phyloP scores from a whole-genome alignment of 805 yeast species.

The Kodamaea restingae region DNA sequence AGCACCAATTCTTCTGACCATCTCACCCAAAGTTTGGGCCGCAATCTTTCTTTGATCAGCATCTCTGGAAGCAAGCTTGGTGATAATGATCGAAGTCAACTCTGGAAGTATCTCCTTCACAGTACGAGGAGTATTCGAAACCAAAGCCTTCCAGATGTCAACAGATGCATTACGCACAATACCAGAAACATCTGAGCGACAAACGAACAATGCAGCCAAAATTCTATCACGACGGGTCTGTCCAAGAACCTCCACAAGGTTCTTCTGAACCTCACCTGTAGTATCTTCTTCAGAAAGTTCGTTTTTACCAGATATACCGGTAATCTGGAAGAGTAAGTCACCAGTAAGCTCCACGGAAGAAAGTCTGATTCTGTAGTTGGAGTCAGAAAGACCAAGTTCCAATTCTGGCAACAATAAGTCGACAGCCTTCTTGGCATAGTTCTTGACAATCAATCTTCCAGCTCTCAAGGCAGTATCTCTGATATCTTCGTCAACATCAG shows the following conservation, averaged over 20 bases:
- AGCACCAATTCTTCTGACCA: slow-evolving; percentile 90
- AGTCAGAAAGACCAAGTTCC: slow-evolving; percentile 82
- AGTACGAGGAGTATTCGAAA: slow-evolving; percentile 92
- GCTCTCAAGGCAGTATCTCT: slow-evolving; percentile 89
- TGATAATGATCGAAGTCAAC: slow-evolving; percentile 73
- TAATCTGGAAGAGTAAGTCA: slow-evolving; percentile 87
- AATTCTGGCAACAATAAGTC: slow-evolving; percentile 91
- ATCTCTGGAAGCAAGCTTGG: slow-evolving; percentile 78
- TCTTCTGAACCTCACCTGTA: slow-evolving; percentile 51
- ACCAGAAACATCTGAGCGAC: slow-evolving; percentile 88
- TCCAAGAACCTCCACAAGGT: slow-evolving; percentile 77
- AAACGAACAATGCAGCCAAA: slow-evolving; percentile 80
- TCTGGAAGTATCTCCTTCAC: slow-evolving; percentile 88
- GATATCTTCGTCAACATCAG: slow-evolving; percentile 81
- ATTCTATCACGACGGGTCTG: slow-evolving; percentile 83
- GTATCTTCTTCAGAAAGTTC: slow-evolving; percentile 58
- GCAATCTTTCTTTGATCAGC: slow-evolving; percentile 79
- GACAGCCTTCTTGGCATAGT: slow-evolving; percentile 88
- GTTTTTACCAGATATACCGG: slow-evolving; percentile 79
- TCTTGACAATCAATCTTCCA: slow-evolving; percentile 85
- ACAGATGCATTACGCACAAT: slow-evolving; percentile 84
- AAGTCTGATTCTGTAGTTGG: slow-evolving; percentile 79
- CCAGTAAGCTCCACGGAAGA: slow-evolving; percentile 95
- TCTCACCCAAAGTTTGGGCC: slow-evolving; percentile 89
- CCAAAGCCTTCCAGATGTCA: slow-evolving; percentile 95